Evolutionary conservation across 2,329 filamentous ascomycete genomes (phyloP).

Genomic region (Stachybotrys chlorohalonatus): DNA sequence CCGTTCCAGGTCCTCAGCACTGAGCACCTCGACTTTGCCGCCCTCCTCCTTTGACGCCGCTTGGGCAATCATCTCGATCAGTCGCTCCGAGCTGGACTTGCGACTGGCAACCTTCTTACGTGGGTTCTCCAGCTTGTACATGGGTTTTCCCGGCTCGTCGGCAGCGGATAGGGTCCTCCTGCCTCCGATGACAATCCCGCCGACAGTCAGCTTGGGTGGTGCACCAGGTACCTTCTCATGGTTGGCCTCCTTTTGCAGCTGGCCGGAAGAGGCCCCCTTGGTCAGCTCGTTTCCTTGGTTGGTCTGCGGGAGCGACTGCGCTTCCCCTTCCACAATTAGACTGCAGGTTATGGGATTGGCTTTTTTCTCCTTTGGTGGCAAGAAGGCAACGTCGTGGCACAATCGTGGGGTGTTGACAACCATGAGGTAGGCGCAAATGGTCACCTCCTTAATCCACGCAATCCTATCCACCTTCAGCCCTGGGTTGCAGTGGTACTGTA

Average conservation of each 20-base stretch:
- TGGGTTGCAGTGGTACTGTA: conserved; percentile 73
- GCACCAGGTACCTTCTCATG: neutral
- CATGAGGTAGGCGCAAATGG: conserved; percentile 89
- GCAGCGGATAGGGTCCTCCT: conserved; percentile 36
- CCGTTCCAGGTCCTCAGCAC: conserved; percentile 58
- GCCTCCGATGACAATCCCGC: conserved; percentile 44
- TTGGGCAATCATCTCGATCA: conserved; percentile 36
- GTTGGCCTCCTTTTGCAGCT: conserved; percentile 22
- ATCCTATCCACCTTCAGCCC: conserved; percentile 66
- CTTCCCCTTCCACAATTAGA: conserved; percentile 51
- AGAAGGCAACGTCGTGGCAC: conserved; percentile 79
- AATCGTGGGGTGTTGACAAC: conserved; percentile 82
- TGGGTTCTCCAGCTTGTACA: conserved; percentile 35
- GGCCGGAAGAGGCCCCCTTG: conserved; percentile 17
- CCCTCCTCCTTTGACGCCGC: conserved; percentile 45
- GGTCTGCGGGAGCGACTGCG: conserved; percentile 27
- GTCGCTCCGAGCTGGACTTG: conserved; percentile 11
- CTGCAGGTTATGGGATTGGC: conserved; percentile 71
- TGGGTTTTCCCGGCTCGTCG: conserved; percentile 37
- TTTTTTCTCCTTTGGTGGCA: conserved; percentile 67
- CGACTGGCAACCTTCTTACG: conserved; percentile 25
- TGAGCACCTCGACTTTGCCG: conserved; percentile 51
- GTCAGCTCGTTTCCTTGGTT: conserved; percentile 21
- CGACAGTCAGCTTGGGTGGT: conserved; percentile 22
- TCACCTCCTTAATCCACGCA: conserved; percentile 86